Base-by-base conservation (phyloP, 352 stramenopile genomes). In the Pythium graminicola region DNA sequence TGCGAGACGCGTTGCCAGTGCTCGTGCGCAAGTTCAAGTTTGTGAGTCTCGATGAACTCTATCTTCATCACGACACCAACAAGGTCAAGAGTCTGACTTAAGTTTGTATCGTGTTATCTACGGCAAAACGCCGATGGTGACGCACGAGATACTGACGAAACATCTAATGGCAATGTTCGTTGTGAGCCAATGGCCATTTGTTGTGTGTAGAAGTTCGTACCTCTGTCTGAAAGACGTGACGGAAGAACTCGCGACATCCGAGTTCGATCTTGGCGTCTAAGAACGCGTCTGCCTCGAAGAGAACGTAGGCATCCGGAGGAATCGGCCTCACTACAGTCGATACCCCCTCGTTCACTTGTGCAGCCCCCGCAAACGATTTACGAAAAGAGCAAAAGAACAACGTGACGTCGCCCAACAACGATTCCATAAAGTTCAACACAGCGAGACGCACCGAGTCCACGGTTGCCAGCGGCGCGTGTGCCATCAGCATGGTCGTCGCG, bases 241-340 rank as follows among this genome's bases (percentile, higher is more conserved):
- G 76, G 31, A 90, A 90, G 54, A 90, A 82, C 29, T 90, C 80
- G 33, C 80, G 76, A 24, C 80, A 90, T 9, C 80, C 80, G 8
- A 90, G 51, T 45, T 86, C 80, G 6, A 72, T 81, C 45, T 81
- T 70, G 28, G 70, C 70, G 13, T 85, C 73, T 26, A 87, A 46
- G 33, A 82, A 86, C 2, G 71, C 69, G 40, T 87, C 76, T 8
- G 70, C 67, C 24, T 87, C 76, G 27, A 87, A 85, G 16, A 85
- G 57, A 27, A 87, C 39, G 29, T 62, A 75, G 22, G 69, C 63
- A 7, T 76, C 65, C 3, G 39, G 8, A 23, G 26, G 13, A n/a
- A n/a, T n/a, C n/a, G n/a, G n/a, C n/a, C n/a, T n/a, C n/a, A n/a
- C n/a, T n/a, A n/a, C n/a, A n/a, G n/a, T n/a, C n/a, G n/a, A n/a